phyloP scores from a whole-genome alignment of 2,329 filamentous ascomycete species.

The Sporothrix pallida region DNA sequence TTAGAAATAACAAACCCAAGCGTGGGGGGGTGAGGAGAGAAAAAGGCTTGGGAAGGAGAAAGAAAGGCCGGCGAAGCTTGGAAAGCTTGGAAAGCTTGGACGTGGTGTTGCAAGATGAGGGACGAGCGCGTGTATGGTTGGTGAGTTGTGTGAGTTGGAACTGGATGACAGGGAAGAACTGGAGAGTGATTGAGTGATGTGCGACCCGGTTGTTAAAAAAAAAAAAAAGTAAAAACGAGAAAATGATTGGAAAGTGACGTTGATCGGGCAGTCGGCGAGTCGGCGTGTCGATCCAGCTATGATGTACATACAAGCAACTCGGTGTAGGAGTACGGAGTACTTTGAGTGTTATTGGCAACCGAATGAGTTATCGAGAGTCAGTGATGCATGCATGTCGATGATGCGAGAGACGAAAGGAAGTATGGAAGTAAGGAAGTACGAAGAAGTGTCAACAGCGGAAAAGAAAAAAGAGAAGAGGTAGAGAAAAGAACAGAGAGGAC shows the following conservation, averaged over 20 bases:
- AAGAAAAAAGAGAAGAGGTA: background rate
- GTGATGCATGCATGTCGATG: slow-evolving; percentile 2
- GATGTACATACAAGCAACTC: too few relatives aligned
- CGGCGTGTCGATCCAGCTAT: background rate
- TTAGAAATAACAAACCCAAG: background rate
- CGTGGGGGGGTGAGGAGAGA: background rate
- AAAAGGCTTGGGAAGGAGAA: background rate
- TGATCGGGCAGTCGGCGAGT: background rate
- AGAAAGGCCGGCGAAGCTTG: slow-evolving; percentile 10
- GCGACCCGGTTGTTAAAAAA: background rate
- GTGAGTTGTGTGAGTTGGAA: background rate
- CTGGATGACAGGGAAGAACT: too few relatives aligned
- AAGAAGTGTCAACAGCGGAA: slow-evolving; percentile 9
- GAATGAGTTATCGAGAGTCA: background rate
- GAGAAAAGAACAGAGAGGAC: background rate
- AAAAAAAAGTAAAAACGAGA: background rate
- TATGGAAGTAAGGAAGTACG: background rate
- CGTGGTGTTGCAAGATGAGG: background rate
- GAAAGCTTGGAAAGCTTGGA: slow-evolving; percentile 27
- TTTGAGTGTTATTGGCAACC: background rate
- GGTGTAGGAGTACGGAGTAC: too few relatives aligned
- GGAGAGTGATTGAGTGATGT: too few relatives aligned
- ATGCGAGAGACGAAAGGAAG: background rate
- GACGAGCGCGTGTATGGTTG: background rate
- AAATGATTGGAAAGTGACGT: slow-evolving; percentile 3